phyloP scores from a whole-genome alignment of 352 stramenopile species.

The Globisporangium solare region DNA sequence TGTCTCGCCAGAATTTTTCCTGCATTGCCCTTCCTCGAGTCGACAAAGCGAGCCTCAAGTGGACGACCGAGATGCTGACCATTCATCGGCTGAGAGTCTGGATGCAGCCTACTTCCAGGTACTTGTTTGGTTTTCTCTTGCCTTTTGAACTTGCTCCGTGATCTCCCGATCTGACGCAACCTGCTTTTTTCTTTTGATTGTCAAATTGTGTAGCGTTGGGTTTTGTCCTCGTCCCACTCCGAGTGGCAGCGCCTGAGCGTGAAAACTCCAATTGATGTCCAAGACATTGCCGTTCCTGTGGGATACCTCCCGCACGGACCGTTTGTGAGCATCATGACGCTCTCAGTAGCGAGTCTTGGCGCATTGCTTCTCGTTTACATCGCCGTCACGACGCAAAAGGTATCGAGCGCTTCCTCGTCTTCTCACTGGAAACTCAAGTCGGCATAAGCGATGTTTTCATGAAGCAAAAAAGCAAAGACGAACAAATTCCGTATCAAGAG shows the following conservation, averaged over 20 bases:
- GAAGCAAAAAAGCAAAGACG: too few relatives aligned
- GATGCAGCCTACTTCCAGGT: too few relatives aligned
- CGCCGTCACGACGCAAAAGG: conserved; percentile 15
- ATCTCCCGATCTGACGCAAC: too few relatives aligned
- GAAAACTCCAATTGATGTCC: conserved; percentile 17
- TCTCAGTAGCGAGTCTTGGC: conserved; percentile 33
- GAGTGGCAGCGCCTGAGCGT: conserved; percentile 25
- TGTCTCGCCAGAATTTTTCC: conserved; percentile 40
- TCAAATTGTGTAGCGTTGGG: background rate
- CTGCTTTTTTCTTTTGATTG: background rate
- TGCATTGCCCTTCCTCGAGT: conserved; percentile 19
- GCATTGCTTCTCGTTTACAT: conserved; percentile 36
- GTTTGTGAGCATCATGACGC: conserved; percentile 42
- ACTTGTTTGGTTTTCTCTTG: too few relatives aligned
- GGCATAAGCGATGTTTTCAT: background rate
- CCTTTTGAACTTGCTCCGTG: too few relatives aligned
- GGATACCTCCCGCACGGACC: conserved; percentile 34
- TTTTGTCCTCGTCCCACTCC: background rate
- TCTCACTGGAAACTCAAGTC: conserved; percentile 4
- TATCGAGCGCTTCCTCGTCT: background rate
- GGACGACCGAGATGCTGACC: background rate
- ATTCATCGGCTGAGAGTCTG: too few relatives aligned
- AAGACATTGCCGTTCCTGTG: conserved; percentile 28
- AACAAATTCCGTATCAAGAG: too few relatives aligned
- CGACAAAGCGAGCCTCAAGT: too few relatives aligned